phyloP scores from a whole-genome alignment of 2,329 filamentous ascomycete genomes.

The Chaetothyriales sp. region DNA sequence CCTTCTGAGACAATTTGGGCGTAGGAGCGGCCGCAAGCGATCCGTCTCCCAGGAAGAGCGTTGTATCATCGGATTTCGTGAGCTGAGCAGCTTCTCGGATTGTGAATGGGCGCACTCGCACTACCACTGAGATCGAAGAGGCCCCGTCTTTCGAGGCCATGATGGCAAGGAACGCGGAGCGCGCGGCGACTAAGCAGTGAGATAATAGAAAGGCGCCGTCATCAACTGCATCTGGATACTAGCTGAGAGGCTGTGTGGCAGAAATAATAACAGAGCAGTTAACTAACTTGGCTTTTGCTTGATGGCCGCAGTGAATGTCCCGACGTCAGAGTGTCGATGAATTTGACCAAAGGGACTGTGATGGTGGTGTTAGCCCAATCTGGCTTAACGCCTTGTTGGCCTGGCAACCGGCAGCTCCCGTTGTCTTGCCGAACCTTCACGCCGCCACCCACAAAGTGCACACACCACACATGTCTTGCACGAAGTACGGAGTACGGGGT shows the following conservation, averaged over 20 bases:
- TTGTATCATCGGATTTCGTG: conserved; percentile 59
- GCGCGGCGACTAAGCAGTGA: background rate
- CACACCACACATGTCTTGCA: too few species aligned
- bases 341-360: background rate
- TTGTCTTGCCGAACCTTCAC: background rate
- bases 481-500: too few species aligned
- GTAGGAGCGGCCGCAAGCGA: conserved; percentile 76
- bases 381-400: background rate
- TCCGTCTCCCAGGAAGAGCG: conserved; percentile 88
- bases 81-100: conserved; percentile 93
- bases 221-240: background rate
- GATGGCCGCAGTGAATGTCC: background rate
- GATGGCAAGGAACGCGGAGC: background rate
- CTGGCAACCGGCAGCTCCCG: background rate
- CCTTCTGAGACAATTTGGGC: conserved; percentile 71
- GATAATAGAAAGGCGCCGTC: background rate
- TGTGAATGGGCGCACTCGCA: conserved; percentile 51
- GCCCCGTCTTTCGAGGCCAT: conserved; percentile 32
- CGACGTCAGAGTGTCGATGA: background rate
- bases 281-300: background rate
- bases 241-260: background rate
- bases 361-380: background rate
- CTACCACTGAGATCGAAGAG: conserved; percentile 37
- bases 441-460: too few species aligned
- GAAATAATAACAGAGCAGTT: background rate